These are phyloP conservation scores for Leucocoprinus sp. DNA, from an alignment of 768 basidiomycete genomes.

Conservation along the genomic window DNA sequence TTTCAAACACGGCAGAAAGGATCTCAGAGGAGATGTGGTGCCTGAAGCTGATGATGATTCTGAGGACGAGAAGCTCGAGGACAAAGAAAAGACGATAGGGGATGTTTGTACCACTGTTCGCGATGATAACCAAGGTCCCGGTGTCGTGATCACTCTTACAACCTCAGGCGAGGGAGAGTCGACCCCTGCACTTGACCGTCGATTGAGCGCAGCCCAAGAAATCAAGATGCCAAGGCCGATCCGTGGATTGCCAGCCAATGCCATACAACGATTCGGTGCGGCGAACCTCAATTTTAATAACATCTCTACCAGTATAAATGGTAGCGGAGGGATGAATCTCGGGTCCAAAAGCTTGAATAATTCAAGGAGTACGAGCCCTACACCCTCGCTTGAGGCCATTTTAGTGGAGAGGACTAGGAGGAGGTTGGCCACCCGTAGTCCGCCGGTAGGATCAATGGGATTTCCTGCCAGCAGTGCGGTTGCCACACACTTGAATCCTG, in stretches of 20 bases:
- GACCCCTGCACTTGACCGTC: neutral
- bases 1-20: neutral
- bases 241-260: neutral
- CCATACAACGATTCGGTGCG: constrained; percentile 3
- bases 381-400: constrained; percentile 57
- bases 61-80: constrained; percentile 11
- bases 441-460: neutral
- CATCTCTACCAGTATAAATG: constrained; percentile 17
- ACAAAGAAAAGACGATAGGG: neutral
- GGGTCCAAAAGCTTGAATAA: constrained; percentile 6
- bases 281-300: constrained; percentile 1
- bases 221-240: constrained; percentile 9
- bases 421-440: constrained; percentile 25
- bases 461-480: constrained; percentile 2
- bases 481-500: constrained; percentile 9
- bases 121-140: neutral
- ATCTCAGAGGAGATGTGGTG: neutral
- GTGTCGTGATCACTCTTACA: neutral
- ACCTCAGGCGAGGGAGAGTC: neutral
- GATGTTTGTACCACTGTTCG: neutral
- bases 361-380: constrained; percentile 37
- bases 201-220: neutral
- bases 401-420: constrained; percentile 54
- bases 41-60: constrained; percentile 9
- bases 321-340: constrained; percentile 1